These are phyloP conservation scores for Thoreauomyces humboldtii DNA, from an alignment of 192 early-diverging fungal genomes.

Conservation along the genomic window DNA sequence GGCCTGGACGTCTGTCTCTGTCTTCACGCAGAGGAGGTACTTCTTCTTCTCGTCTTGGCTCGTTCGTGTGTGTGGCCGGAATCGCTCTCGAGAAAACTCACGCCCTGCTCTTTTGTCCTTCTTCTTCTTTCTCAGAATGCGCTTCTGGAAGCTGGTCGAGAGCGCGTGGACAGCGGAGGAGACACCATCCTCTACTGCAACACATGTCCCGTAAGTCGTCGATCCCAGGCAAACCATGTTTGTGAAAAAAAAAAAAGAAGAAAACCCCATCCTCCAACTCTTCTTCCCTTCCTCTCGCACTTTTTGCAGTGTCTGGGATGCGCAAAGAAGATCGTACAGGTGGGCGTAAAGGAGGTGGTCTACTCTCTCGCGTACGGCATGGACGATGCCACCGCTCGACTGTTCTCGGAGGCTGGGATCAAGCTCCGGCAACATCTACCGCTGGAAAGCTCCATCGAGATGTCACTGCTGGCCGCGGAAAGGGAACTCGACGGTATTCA, in stretches of 20 bases:
- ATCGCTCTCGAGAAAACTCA: too few relatives aligned
- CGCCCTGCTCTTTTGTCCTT: neutral
- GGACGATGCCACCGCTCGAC: constrained; percentile 79
- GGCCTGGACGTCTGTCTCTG: constrained; percentile 88
- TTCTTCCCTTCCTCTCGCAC: neutral
- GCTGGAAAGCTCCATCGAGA: neutral
- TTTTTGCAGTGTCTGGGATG: constrained; percentile 67
- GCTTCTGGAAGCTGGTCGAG: constrained; percentile 91
- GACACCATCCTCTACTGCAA: constrained; percentile 87
- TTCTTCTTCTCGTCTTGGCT: neutral
- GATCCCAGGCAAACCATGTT: too few relatives aligned
- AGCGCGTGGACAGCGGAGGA: constrained; percentile 69
- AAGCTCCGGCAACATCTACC: constrained; percentile 52
- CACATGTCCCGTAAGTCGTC: constrained; percentile 63
- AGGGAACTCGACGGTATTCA: too few relatives aligned
- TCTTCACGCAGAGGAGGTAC: constrained; percentile 92
- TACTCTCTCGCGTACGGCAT: constrained; percentile 91
- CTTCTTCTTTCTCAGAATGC: constrained; percentile 61
- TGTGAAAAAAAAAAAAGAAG: constrained; percentile 8
- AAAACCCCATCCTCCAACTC: neutral
- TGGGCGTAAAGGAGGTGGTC: constrained; percentile 88
- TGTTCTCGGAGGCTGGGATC: constrained; percentile 84
- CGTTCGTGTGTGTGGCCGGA: neutral
- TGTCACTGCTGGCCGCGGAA: neutral
- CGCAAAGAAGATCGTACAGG: constrained; percentile 95